phyloP scores from a whole-genome alignment of 75 land plant species.

The Cryptomeria japonica region DNA sequence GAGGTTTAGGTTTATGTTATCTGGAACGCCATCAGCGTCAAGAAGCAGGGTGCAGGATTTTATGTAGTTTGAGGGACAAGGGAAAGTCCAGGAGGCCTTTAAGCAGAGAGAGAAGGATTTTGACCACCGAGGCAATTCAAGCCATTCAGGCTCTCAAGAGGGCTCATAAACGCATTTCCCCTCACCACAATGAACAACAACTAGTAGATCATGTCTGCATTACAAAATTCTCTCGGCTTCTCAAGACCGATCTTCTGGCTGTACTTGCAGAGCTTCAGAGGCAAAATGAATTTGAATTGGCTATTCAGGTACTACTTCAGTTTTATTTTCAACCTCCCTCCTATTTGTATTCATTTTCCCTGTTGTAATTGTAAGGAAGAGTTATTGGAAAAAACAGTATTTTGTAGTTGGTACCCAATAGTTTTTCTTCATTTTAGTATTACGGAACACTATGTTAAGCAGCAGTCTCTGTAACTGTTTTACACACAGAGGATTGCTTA shows the following conservation, averaged over 20 bases:
- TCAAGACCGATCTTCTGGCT: slow-evolving; percentile 72
- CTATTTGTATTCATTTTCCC: too few species aligned
- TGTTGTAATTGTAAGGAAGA: too few species aligned
- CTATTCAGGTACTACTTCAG: slow-evolving; percentile 53
- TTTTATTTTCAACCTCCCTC: too few species aligned
- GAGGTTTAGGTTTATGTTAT: too few species aligned
- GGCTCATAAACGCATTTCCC: slow-evolving; percentile 8
- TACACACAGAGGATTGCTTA: too few species aligned
- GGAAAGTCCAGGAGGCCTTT: slow-evolving; percentile 49
- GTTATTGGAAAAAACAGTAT: too few species aligned
- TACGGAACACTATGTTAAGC: too few species aligned
- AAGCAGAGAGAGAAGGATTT: slow-evolving; percentile 51
- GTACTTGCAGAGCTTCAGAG: slow-evolving; percentile 68
- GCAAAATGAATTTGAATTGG: slow-evolving; percentile 70
- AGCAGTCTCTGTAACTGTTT: too few species aligned
- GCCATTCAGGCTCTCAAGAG: slow-evolving; percentile 48
- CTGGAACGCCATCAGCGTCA: too few species aligned
- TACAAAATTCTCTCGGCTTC: slow-evolving; percentile 50
- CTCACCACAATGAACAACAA: background rate
- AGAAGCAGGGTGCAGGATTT: background rate
- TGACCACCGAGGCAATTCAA: slow-evolving; percentile 75
- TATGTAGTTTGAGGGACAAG: slow-evolving; percentile 38
- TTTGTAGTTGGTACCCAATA: too few species aligned
- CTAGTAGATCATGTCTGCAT: slow-evolving; percentile 36
- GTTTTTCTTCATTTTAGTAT: too few species aligned